Base-by-base conservation (phyloP, 2,329 filamentous ascomycete species). In the Ophiostoma fasciatum region DNA sequence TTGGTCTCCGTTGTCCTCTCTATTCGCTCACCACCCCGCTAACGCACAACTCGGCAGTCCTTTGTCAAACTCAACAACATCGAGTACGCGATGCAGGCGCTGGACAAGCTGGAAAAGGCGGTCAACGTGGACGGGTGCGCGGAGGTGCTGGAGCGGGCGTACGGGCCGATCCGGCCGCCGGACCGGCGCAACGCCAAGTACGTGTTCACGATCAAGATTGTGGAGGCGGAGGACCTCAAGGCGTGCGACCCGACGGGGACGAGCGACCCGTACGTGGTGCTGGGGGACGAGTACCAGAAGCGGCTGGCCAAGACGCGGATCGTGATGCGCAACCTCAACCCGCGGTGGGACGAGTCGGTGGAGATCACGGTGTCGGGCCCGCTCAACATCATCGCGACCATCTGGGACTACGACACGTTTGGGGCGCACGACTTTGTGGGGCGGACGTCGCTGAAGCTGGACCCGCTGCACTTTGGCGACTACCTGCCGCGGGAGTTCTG, bases 21-120 rank as follows among this genome's bases (percentile, higher is more conserved):
- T 26, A 8, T 30, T 22, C 23, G 12, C 28, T 21, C 14, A n/a
- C n/a, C n/a, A n/a, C n/a, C n/a, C n/a, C n/a, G n/a, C n/a, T n/a
- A n/a, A n/a, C n/a, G n/a, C n/a, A n/a, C n/a, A n/a, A n/a, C n/a
- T 23, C 26, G 33, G 25, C 46, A 94, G 82, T 94, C 87, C 5
- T 81, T 98, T 49, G 85, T 98, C 43, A 98, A 96, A 58, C 71
- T 98, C 47, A 98, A 98, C 64, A 93, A 98, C 51, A 78, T 98
- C 45, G 88, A 94, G 58, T 96, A 84, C 57, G 88, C 87, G 5
- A 85, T 93, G 60, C 72, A 85, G 38, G 83, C 93, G 51, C 68
- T 98, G 35, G 90, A 98, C 53, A 84, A 82, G 55, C 67, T 98
- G 7, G 88, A 96, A 53, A 78, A 73, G 51, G 74, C 78, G 40